Evolutionary conservation across 768 basidiomycete genomes (phyloP), one percentile per base, ranked within the genome.

Genomic region (Amanita rubescens): DNA sequence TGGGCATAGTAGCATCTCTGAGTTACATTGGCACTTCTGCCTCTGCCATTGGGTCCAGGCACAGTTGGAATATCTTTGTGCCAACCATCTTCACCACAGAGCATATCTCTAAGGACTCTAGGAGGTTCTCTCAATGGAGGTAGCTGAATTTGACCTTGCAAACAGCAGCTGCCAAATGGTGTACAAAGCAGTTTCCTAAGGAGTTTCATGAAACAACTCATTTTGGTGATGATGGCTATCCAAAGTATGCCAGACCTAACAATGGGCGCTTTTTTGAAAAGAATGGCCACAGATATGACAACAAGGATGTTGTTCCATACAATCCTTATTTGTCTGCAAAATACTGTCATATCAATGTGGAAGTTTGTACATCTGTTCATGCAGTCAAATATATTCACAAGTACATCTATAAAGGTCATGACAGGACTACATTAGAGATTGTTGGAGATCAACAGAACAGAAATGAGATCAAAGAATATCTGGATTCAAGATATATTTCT

Each of bases 301-400:
- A 80, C 50, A 56, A 53, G 1, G 65, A 69, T 67, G 66, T 80
- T 12, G 71, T 80, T 3, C 72, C 74, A 1, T 72, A 77, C 58
- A 61, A 55, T 39, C 70, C 68, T 0, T 70, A 60, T 24, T 62
- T 79, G 0, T 55, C 59, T 41, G 63, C 60, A 0, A 59, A 65
- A 22, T 77, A 68, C 52, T 77, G 76, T 55, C 76, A 81, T 53
- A 76, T 79, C 58, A 82, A 81, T 63, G 54, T 78, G 0, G 78
- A 81, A 56, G 69, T 69, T 48, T 65, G 61, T 45, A 62, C 60
- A 0, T 70, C 68, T 8, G 57, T 79, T 34, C 63, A 62, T 7
- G 58, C 74, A 3, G 49, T 75, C 60, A 76, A 77, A 50, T 81
- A 81, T 49, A 59, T 71, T 15, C 67, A 69, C 62, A 79, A 79